Evolutionary conservation across 2,329 filamentous ascomycete genomes (phyloP).

Genomic region (Capronia americana): DNA sequence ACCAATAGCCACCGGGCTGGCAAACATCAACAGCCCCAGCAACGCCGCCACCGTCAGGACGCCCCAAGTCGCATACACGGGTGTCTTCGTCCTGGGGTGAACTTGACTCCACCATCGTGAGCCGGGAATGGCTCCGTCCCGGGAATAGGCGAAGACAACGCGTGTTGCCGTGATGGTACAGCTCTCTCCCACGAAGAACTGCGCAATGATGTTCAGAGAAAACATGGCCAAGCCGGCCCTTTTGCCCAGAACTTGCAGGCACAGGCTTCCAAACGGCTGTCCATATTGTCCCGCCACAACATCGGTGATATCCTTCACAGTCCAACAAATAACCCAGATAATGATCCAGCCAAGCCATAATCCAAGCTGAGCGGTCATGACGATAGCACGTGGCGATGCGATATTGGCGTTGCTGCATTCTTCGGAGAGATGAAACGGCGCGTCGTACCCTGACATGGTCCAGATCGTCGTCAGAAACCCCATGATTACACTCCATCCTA

Average conservation of each 20-base stretch:
- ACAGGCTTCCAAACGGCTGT: conserved; percentile 44
- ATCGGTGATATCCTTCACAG: conserved; percentile 42
- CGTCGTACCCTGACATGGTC: conserved; percentile 43
- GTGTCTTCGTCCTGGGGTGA: conserved; percentile 42
- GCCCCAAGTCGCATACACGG: conserved; percentile 44
- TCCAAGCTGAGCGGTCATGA: conserved; percentile 43
- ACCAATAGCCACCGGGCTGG: conserved; percentile 44
- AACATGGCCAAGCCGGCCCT: conserved; percentile 44
- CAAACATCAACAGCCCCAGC: conserved; percentile 42
- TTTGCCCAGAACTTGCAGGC: conserved; percentile 44
- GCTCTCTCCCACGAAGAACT: conserved; percentile 44
- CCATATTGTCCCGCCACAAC: conserved; percentile 43
- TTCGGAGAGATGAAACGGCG: conserved; percentile 45
- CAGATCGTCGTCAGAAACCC: conserved; percentile 53
- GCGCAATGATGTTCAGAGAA: conserved; percentile 43
- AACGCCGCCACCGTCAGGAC: conserved; percentile 41
- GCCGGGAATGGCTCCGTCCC: conserved; percentile 43
- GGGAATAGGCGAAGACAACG: conserved; percentile 44
- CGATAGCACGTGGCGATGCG: conserved; percentile 44
- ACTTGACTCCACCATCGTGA: conserved; percentile 42
- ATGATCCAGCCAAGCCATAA: conserved; percentile 42
- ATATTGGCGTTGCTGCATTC: conserved; percentile 46
- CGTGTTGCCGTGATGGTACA: conserved; percentile 43
- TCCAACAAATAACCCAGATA: conserved; percentile 44
- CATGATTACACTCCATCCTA: conserved; percentile 44